Evolutionary conservation across 2,329 filamentous ascomycete genomes (phyloP).

Genomic region (Neofusicoccum laricinum): DNA sequence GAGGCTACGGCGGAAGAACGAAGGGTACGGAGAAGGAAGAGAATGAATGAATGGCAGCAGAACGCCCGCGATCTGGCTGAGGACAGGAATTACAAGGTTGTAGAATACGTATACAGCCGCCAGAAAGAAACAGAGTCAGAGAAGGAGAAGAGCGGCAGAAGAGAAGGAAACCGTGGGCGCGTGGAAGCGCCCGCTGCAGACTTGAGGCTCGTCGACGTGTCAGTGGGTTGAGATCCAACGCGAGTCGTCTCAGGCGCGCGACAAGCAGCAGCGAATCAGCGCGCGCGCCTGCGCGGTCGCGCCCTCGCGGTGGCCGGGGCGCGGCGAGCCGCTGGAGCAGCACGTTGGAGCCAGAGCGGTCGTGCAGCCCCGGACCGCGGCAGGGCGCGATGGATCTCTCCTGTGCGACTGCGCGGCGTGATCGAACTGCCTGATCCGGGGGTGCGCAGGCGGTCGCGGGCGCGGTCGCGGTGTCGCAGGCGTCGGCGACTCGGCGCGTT

Average conservation of each 20-base stretch:
- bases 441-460: background rate
- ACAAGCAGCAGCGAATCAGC: conserved; percentile 8
- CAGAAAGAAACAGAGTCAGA: conserved; percentile 14
- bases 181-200: background rate
- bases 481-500: conserved; percentile 3
- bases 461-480: background rate
- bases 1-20: background rate
- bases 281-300: background rate
- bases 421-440: conserved; percentile 8
- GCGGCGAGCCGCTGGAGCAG: conserved; percentile 1
- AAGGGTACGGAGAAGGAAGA: background rate
- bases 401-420: conserved; percentile 9
- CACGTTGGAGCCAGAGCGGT: background rate
- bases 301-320: background rate
- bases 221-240: conserved; percentile 11
- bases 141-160: background rate
- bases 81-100: conserved; percentile 14
- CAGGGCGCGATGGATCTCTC: background rate
- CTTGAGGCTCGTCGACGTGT: conserved; percentile 9
- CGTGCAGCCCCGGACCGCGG: background rate
- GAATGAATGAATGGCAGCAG: conserved; percentile 3
- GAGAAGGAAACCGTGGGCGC: background rate
- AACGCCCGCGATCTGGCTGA: conserved; percentile 8
- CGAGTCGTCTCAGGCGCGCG: conserved; percentile 15
- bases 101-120: background rate